Evolutionary conservation across 1,284 basidiomycete genomes (phyloP), one percentile per base, ranked within the genome.

Genomic region (Fomitiporia mediterranea): DNA sequence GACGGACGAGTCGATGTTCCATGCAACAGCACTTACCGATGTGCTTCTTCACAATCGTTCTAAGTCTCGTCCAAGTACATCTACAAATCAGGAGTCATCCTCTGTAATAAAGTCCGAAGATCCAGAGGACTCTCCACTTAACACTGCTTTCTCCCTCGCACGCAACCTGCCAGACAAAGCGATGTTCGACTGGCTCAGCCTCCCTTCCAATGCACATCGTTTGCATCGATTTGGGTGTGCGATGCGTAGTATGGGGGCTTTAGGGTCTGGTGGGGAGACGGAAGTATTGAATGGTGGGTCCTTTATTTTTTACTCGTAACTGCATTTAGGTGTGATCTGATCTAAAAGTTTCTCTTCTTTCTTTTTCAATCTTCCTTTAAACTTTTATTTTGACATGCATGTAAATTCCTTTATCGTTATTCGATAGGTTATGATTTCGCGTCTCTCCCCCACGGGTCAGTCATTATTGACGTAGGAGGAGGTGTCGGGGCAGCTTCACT

Each of bases 161-260:
- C 35, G 52, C 11, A 17, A 39, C 6, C 37, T 39, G 35, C 37
- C 34, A 21, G 19, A 25, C 11, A 27, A 7, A n/a, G 48, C 49
- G 21, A 57, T 57, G 55, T 57, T 52, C 40, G 50, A 57, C 5
- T 57, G 49, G 50, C 40, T 52, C 15, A 46, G 43, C 34, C 8
- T 38, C 11, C 69, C 72, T 0, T 69, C 67, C 21, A 64, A 73
- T 21, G 58, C 51, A 7, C 60, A 61, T 46, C 62, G 67, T n/a
- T 65, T 64, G 1, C 60, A 60, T 1, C 57, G 72, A 23, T 73
- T 75, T 56, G 69, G 64, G 4, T 62, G 65, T 32, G 72, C 62
- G 2, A 74, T 74, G 73, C 58, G 63, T 9, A 70, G 68, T 5
- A 61, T 68, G 15, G 60, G 56, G 21, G 63, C 58, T 4, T n/a